Base-by-base conservation (phyloP, 306 rosid species). In the Ammopiptanthus mongolicus region DNA sequence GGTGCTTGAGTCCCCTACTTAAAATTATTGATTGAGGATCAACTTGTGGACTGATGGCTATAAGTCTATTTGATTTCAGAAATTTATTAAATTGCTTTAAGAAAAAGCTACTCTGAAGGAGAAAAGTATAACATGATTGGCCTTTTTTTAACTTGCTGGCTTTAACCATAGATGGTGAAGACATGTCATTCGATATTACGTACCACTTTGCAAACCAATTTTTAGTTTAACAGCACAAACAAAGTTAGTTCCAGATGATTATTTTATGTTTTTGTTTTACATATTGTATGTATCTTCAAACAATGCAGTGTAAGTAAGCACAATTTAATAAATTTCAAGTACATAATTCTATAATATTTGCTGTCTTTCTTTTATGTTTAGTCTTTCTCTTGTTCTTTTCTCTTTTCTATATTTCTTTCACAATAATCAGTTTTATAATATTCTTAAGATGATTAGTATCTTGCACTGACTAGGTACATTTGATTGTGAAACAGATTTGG, bases 401-500 rank as follows among this genome's bases (percentile, higher is more conserved):
- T 18, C 12, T 9, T 21, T 13, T 6, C 63, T 25, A 8, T 23
- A 11, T 11, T 57, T 57, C 36, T 57, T 12, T 57, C 63, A 12
- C 5, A 58, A 28, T 14, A 58, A 60, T 60, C 42, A 4, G 31
- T 39, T 63, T 5, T 1, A n/a, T 10, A 17, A 17, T 19, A 18
- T 63, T 19, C 9, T 37, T 34, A 1, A 61, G 25, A 13, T 25
- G 17, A 11, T 70, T 61, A 47, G 76, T 62, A 82, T 73, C 39
- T 82, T 76, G 50, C 67, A 25, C 63, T 65, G 39, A 69, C 36
- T 71, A 11, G 42, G 8, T 75, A 42, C 28, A 66, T 56, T 78
- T 81, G 73, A 80, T 44, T 73, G 36, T 58, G 58, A 81, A 77
- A 83, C 87, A 94, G 98, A 88, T 94, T 56, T 89, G 98, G 98